Conservation (phyloP, 345 rosid species). For the Moricandia moricandioides region DNA sequence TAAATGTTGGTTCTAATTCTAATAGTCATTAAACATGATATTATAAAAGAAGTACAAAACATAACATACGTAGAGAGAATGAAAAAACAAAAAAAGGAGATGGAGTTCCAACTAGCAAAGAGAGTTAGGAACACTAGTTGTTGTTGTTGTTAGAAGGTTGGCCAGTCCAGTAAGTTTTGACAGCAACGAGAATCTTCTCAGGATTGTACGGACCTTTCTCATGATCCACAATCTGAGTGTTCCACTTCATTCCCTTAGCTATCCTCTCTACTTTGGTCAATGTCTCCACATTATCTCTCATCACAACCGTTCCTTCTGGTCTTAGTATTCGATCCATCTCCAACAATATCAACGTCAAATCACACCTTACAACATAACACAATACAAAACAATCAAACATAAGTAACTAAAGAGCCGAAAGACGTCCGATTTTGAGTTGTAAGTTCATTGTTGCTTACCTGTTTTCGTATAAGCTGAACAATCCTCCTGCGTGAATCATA, state of each 20-base stretch:
- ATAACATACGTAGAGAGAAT: not conserved
- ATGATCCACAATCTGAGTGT: slow-evolving; percentile 72
- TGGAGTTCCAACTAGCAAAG: not conserved
- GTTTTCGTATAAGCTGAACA: slow-evolving; percentile 78
- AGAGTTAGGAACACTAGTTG: slow-evolving; percentile 23
- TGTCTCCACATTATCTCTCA: slow-evolving; percentile 85
- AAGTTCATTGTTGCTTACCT: too few species aligned
- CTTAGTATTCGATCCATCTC: slow-evolving; percentile 96
- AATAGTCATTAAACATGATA: not conserved
- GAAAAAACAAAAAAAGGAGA: not conserved
- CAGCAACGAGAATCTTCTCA: slow-evolving; percentile 88
- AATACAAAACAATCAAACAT: too few species aligned
- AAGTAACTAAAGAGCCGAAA: too few species aligned
- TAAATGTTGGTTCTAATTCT: too few species aligned
- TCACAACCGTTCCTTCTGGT: slow-evolving; percentile 91
- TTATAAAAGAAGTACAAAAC: not conserved
- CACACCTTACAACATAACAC: slow-evolving; percentile 53
- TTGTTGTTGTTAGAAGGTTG: slow-evolving; percentile 37
- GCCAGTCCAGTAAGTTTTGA: slow-evolving; percentile 89
- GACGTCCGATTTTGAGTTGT: too few species aligned
- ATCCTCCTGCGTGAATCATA: slow-evolving; percentile 79
- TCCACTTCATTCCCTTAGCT: slow-evolving; percentile 88
- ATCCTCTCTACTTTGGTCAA: slow-evolving; percentile 68
- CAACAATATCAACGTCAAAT: slow-evolving; percentile 67
- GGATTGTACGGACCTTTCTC: slow-evolving; percentile 95